Evolutionary conservation across 2,329 filamentous ascomycete genomes (phyloP), one percentile per base, ranked within the genome.

Genomic region (Hymenotorrendiella dingleyae): DNA sequence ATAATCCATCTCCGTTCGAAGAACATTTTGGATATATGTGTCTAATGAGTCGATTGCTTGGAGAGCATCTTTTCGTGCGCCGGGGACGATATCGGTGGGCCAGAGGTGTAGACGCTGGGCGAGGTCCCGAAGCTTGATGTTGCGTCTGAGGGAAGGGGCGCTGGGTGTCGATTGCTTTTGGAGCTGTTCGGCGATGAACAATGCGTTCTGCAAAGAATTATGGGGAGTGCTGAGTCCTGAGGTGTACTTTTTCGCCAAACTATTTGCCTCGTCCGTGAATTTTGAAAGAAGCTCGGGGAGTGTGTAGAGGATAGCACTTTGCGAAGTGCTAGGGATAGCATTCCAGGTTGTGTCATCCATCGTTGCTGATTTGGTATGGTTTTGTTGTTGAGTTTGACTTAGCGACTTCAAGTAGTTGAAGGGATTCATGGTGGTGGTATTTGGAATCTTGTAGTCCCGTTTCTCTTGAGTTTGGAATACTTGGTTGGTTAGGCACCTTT

Each of bases 91-190:
- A 8, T 36, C 22, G n/a, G 6, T 27, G 11, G 24, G 22, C 29
- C 27, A 32, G 22, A 42, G 27, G 9, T 42, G 30, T 7, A 41
- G 30, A 12, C 32, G 21, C n/a, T n/a, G 23, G 4, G 39, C 39
- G 9, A 42, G 23, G 14, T 42, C 32, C 17, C 29, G 21, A 11
- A 42, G 22, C n/a, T 17, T 23, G 11, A 35, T 42, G 14, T 28
- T 27, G 10, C 39, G 22, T 28, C 27, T 28, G 3, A 28, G 11
- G 6, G 29, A 30, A 4, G 30, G 30, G 8, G 30, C 28, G 9
- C 14, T 21, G 2, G 22, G 24, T 19, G 22, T n/a, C 11, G 29
- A 35, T 3, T 17, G 10, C 4, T 14, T 17, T 22, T 42, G 39
- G 3, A 42, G 22, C 5, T 9, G 4, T 5, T 6, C 21, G 11